Evolutionary conservation across 169 alveolate species (phyloP).

Genomic region (Eimeria tenella): DNA sequence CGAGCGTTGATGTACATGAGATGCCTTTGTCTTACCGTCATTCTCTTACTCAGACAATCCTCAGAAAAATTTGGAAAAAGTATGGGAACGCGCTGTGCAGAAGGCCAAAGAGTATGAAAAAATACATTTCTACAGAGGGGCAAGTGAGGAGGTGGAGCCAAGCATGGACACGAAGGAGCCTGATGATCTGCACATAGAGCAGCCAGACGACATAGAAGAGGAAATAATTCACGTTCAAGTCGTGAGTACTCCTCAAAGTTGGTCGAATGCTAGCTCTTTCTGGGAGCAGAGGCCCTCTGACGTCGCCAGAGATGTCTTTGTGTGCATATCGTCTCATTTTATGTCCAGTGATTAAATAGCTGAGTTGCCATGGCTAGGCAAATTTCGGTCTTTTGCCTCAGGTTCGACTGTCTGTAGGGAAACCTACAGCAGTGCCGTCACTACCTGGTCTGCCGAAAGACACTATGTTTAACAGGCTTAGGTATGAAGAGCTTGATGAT

Average conservation of each 20-base stretch:
- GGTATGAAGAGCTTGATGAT: constrained; percentile 25
- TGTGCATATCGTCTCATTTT: no score
- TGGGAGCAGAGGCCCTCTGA: no score
- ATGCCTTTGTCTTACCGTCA: no score
- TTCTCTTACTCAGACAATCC: constrained; percentile 32
- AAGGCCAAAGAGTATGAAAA: constrained; percentile 49
- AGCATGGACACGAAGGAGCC: constrained; percentile 35
- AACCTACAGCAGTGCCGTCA: constrained; percentile 47
- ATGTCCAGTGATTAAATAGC: background rate
- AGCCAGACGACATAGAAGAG: constrained; percentile 57
- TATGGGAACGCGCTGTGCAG: constrained; percentile 68
- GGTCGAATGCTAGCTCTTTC: no score
- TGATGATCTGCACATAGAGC: constrained; percentile 58
- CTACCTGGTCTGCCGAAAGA: constrained; percentile 47
- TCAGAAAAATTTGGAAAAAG: constrained; percentile 26
- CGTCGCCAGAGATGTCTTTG: no score
- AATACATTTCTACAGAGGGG: background rate
- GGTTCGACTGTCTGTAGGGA: constrained; percentile 48
- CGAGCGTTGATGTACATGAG: no score
- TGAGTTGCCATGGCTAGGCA: background rate
- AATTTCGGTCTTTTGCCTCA: background rate
- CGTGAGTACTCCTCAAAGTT: background rate
- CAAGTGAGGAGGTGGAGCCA: background rate
- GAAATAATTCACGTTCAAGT: constrained; percentile 45
- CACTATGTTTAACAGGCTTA: background rate